Conservation (phyloP, 1,139 yeast genomes). For the Blastobotrys arbuscula region DNA sequence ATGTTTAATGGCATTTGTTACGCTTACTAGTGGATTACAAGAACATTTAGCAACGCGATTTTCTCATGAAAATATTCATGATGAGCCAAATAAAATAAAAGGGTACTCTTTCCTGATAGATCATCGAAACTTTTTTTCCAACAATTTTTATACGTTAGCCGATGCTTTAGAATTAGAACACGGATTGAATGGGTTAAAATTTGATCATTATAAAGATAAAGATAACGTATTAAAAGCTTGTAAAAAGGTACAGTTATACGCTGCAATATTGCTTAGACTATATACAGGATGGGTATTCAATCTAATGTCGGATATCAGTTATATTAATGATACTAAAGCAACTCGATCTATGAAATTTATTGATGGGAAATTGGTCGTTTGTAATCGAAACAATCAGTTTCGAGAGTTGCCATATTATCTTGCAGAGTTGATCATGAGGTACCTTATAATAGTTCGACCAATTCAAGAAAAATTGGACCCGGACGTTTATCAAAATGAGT, state of each 20-base stretch:
- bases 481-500: neutral
- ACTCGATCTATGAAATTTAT: neutral
- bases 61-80: neutral
- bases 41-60: neutral
- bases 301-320: neutral
- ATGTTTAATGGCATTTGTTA: neutral
- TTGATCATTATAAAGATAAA: neutral
- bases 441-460: neutral
- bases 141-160: neutral
- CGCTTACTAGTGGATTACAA: neutral
- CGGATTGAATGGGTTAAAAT: neutral
- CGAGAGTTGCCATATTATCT: neutral
- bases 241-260: neutral
- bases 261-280: neutral
- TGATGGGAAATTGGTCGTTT: neutral
- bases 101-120: neutral
- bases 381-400: neutral
- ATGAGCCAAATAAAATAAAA: neutral
- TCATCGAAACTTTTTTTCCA: neutral
- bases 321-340: neutral
- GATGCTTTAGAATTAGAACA: neutral
- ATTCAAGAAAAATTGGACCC: neutral
- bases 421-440: neutral
- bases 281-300: neutral
- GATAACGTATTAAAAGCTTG: neutral